Evolutionary conservation across 495 filamentous ascomycete genomes (phyloP).

Genomic region (Podospora comata): DNA sequence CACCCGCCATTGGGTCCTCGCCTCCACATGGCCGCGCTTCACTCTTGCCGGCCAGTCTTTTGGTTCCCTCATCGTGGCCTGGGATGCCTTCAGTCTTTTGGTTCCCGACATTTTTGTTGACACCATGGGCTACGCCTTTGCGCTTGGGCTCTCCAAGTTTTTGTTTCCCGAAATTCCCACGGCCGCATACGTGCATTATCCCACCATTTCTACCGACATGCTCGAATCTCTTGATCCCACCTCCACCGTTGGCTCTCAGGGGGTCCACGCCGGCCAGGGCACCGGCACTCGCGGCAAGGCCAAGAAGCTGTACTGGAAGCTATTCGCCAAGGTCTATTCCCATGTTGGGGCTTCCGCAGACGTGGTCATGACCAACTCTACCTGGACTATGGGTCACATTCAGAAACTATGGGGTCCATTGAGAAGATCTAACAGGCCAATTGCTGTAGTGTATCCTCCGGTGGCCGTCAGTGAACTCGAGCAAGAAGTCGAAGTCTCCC

Average conservation of each 20-base stretch:
- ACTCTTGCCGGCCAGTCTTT: constrained; percentile 92
- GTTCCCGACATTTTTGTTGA: constrained; percentile 94
- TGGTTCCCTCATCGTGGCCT: constrained; percentile 80
- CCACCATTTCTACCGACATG: constrained; percentile 98
- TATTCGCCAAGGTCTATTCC: constrained; percentile 79
- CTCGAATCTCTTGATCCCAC: constrained; percentile 71
- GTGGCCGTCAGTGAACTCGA: constrained; percentile 82
- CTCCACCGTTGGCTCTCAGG: constrained; percentile 57
- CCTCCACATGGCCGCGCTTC: constrained; percentile 83
- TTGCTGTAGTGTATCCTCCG: constrained; percentile 82
- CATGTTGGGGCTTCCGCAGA: constrained; percentile 78
- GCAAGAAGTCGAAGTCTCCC: constrained; percentile 63
- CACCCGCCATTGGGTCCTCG: constrained; percentile 78
- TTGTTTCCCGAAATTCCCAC: constrained; percentile 81
- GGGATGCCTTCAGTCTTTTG: constrained; percentile 87
- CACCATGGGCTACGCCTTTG: constrained; percentile 97
- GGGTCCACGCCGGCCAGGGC: constrained; percentile 79
- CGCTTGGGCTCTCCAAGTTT: constrained; percentile 73
- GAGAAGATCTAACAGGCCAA: constrained; percentile 41
- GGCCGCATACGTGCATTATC: constrained; percentile 94
- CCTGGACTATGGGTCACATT: constrained; percentile 89
- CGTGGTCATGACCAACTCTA: constrained; percentile 93
- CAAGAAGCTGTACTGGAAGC: constrained; percentile 80
- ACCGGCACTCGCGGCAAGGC: constrained; percentile 59
- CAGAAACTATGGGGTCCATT: constrained; percentile 69